Base-by-base conservation (phyloP, 148 eudicot genomes). In the Nyssa sinensis region DNA sequence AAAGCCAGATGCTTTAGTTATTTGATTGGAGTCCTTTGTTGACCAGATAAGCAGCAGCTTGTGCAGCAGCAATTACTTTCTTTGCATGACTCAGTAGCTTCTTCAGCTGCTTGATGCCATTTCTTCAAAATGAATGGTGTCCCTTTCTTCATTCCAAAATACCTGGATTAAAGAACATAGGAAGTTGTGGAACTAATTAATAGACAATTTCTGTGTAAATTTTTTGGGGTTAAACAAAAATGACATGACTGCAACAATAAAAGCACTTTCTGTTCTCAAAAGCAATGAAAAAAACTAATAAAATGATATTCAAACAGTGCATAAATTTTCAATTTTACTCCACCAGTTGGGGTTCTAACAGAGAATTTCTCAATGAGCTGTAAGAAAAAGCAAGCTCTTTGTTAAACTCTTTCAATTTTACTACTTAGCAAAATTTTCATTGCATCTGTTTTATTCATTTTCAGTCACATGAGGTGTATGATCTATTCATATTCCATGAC, bases 41-140 rank as follows among this genome's bases (percentile, higher is more conserved):
- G 63, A 93, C 91, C 66, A 92, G 82, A 72, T 77, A 75, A 28
- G 97, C 94, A 16, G 98, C 98, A 32, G 94, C 98, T 76, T 88
- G 85, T 33, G 97, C 97, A 28, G 98, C 97, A 68, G 88, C 94
- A 74, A 92, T 79, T 21, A 96, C 98, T 31, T 84, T 64, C 72
- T 89, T 92, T 44, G 94, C 94, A 24, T n/a, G 89, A 87, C 76
- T 86, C 83, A n/a, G 97, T 93, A 74, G 98, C 98, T 64, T 89
- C 93, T 79, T 89, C 85, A 70, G 94, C 98, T 68, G 96, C 98
- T n/a, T 44, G 98, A 84, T 55, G 91, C 92, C 35, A 90, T 81
- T 78, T 92, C 87, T 74, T 84, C 70, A 79, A 74, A 86, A 13
- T 60, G 82, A 71, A 58, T 57, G 29, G 66, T 41, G n/a, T 82